Percentiles rank a stretch among this genome's conserved stretches.
Conservation (phyloP, 441 rosid species). For the Jatropha podagrica region DNA sequence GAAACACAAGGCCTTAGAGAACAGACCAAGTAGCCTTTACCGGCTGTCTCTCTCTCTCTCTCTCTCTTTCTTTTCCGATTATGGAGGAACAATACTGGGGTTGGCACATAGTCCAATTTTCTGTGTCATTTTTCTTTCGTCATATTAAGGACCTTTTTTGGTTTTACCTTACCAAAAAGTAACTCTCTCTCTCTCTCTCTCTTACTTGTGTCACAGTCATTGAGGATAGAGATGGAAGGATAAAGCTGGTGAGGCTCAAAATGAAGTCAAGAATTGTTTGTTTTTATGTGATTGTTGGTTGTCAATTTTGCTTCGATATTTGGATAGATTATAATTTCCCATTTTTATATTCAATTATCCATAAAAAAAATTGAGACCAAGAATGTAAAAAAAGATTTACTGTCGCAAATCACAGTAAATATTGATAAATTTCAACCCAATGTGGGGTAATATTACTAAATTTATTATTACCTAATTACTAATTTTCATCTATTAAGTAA, state of each 20-base stretch:
- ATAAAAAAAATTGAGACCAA: background rate
- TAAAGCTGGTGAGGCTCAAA: constrained; percentile 22
- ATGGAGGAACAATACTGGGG: background rate
- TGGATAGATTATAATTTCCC: background rate
- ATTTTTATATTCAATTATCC: background rate
- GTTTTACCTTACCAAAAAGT: background rate
- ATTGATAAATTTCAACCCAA: background rate
- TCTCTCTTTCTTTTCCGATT: background rate
- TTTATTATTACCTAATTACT: background rate
- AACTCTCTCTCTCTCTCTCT: background rate
- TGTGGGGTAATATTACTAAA: background rate
- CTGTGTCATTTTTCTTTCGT: constrained; percentile 20
- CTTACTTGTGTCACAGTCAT: constrained; percentile 21
- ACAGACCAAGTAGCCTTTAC: background rate
- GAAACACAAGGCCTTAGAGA: constrained; percentile 16
- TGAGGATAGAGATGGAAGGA: constrained; percentile 21
- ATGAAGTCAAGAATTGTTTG: constrained; percentile 2
- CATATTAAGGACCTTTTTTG: constrained; percentile 5
- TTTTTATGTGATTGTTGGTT: constrained; percentile 6
- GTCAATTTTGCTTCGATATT: background rate
- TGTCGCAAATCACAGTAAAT: background rate
- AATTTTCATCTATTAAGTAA: too few relatives aligned
- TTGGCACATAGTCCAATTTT: constrained; percentile 25
- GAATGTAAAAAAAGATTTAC: background rate
- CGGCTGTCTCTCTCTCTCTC: background rate